Evolutionary conservation across 176 grass and related monocot genomes (phyloP), one percentile per base, ranked within the genome.

Genomic region (Cocos nucifera): DNA sequence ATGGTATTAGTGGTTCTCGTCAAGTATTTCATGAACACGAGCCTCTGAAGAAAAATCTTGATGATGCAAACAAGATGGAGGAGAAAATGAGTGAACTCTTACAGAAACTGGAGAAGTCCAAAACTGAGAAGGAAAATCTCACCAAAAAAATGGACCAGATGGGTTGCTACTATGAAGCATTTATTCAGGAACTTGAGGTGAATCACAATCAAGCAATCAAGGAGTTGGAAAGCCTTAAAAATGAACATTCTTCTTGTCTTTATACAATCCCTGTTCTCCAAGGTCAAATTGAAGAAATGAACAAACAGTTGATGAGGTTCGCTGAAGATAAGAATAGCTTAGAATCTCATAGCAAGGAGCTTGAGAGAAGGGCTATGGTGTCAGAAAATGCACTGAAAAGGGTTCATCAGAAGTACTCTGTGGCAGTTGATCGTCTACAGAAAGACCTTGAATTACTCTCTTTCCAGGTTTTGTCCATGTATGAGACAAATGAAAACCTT

Each of bases 401-500:
- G 66, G 93, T 98, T 69, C 84, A 87, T 22, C 72, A 76, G 76
- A 98, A 88, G 73, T 92, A 92, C 76, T 91, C 87, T 62, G 71
- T 69, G 10, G 87, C 87, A 54, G 84, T 98, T 64, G 87, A 83
- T 60, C 78, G 81, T 55, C 78, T 98, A 58, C 93, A 98, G 70
- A 98, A 98, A 73, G 93, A 98, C 57, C 81, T 98, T 63, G 81
- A 91, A 55, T 77, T 98, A 71, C 81, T 98, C 56, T 98, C 87
- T 44, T 88, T 85, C 74, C 93, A 98, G 82, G 93, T 98, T 66
- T 83, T 98, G 55, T 98, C 93, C 64, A 88, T 98, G 84, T 98
- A 98, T 6, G 87, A 98, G 60, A 79, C 84, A 62, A 85, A 88
- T 67, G 84, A 98, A 89, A 92, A 75, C 51, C 71, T 91, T 72